Evolutionary conservation across 1,284 basidiomycete species (phyloP), one percentile per base, ranked within the genome.

Genomic region (Heterobasidion parviporum): DNA sequence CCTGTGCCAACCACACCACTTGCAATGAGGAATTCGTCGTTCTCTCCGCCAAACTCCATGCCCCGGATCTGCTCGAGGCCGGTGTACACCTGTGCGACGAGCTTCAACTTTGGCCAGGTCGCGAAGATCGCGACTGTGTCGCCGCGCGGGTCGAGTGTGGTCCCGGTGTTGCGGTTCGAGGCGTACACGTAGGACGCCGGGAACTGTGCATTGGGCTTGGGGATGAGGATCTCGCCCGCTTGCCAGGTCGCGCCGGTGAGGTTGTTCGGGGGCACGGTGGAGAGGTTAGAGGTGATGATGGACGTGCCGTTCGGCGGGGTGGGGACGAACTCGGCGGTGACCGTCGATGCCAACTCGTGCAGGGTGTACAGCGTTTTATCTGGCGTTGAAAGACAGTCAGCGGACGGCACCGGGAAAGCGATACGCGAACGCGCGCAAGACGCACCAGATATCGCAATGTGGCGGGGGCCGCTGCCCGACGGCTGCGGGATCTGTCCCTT

Each of bases 401-500:
- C 34, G 50, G 54, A n/a, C 56, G 44, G 56, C 49, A 26, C 51
- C 20, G 49, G 50, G 2, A 52, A 18, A 16, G n/a, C 51, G 32
- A 51, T 38, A 26, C 34, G 62, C 26, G 26, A 26, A 26, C 26
- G 26, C 26, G 26, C 26, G 26, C 26, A 26, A 26, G 26, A 26
- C 73, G 43, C 64, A 83, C 83, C 73, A 59, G 71, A 70, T 50
- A 81, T 73, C 8, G 76, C 76, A 54, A 83, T 80, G 66, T 87
- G 85, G 33, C 85, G 72, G 0, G 87, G 87, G 2, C 86, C 87
- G 56, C 81, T 87, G 14, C 82, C 82, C 14, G 67, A 63, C 0
- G 83, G 83, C 57, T 86, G 83, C 53, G 75, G 73, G 55, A 89
- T 84, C 32, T 73, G 73, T 7, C 86, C 86, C 53, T 81, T 78